These are phyloP conservation scores for Candida palmyrensis DNA, from an alignment of 805 yeast genomes.

Conservation along the genomic window DNA sequence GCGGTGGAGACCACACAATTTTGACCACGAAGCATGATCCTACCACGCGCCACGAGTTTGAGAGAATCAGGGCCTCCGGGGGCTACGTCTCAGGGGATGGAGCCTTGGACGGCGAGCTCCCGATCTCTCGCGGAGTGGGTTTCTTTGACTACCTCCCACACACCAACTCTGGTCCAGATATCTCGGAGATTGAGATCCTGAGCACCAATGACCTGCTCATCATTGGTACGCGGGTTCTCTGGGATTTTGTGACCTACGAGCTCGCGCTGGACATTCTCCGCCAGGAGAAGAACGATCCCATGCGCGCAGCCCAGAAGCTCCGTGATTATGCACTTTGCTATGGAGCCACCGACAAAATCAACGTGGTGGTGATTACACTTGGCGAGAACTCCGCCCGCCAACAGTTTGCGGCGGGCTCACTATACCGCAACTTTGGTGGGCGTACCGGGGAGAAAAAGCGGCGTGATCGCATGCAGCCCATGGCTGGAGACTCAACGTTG, in stretches of 20 bases:
- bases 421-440: conserved; percentile 33
- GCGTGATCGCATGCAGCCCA: conserved; percentile 36
- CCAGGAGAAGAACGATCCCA: conserved; percentile 75
- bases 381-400: conserved; percentile 39
- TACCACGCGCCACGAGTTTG: conserved; percentile 69
- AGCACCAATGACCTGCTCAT: conserved; percentile 75
- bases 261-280: conserved; percentile 88
- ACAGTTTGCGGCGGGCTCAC: conserved; percentile 22
- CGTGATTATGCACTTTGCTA: conserved; percentile 93
- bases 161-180: conserved; percentile 82
- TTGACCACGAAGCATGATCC: conserved; percentile 83
- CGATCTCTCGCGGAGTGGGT: conserved; percentile 89
- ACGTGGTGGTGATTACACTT: conserved; percentile 74
- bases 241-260: conserved; percentile 81
- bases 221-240: conserved; percentile 75
- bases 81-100: conserved; percentile 86
- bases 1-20: conserved; percentile 74
- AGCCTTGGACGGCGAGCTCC: conserved; percentile 74
- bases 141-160: conserved; percentile 83
- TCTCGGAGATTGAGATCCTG: conserved; percentile 53
- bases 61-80: conserved; percentile 84
- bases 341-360: conserved; percentile 75
- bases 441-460: conserved; percentile 28
- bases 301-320: conserved; percentile 86
- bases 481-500: conserved; percentile 59